Conservation (phyloP, 108 stramenopile species). For the Epithemia pelagica region DNA sequence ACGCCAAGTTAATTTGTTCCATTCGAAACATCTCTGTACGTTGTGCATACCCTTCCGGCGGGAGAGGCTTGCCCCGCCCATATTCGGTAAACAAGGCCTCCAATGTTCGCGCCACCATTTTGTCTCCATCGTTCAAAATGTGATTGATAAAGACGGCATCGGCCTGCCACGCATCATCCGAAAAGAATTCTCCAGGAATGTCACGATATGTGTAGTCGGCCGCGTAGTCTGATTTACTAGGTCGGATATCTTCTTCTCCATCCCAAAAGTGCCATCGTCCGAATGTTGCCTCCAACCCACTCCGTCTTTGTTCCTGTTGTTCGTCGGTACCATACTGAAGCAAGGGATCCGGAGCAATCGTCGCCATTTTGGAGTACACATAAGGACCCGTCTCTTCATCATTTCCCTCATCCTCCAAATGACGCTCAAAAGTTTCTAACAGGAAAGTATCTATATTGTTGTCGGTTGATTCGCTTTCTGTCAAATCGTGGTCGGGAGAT, state of each 20-base stretch:
- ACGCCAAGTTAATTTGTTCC: constrained; percentile 37
- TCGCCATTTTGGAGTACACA: constrained; percentile 29
- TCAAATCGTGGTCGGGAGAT: no score
- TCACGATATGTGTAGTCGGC: constrained; percentile 49
- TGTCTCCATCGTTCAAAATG: constrained; percentile 61
- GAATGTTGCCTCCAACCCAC: constrained; percentile 20
- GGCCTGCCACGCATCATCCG: constrained; percentile 73
- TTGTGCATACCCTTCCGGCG: constrained; percentile 31
- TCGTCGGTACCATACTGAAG: constrained; percentile 9
- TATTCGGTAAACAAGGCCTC: constrained; percentile 48
- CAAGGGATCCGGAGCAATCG: constrained; percentile 25
- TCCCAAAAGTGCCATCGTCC: constrained; percentile 76
- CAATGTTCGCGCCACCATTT: constrained; percentile 54
- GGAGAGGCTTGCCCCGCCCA: constrained; percentile 56
- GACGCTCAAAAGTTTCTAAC: background rate
- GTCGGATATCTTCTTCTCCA: constrained; percentile 65
- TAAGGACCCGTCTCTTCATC: background rate
- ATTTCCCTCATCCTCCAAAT: background rate
- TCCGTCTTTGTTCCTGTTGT: constrained; percentile 3
- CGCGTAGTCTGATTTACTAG: constrained; percentile 43
- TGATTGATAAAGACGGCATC: constrained; percentile 86
- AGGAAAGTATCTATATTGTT: no score
- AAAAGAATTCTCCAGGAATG: constrained; percentile 60
- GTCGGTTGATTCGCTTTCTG: no score
- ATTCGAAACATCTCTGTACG: constrained; percentile 55